Percentiles rank a stretch among this genome's conserved stretches.
Conservation (phyloP, 2,329 filamentous ascomycete species). For the Xylaria sp. region DNA sequence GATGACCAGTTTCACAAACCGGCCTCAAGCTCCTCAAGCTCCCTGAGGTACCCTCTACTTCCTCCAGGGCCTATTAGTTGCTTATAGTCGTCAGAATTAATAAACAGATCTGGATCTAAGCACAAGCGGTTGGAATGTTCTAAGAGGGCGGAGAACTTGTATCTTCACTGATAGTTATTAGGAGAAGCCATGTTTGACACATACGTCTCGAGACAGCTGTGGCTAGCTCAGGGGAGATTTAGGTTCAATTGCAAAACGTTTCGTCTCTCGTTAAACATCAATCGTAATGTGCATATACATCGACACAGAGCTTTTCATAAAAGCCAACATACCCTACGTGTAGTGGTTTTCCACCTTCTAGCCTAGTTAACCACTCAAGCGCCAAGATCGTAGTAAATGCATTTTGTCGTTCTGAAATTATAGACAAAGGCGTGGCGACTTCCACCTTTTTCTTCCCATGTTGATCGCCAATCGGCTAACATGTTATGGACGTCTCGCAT, state of each 20-base stretch:
- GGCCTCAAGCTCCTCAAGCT: background rate
- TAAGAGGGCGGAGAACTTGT: background rate
- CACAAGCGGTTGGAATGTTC: background rate
- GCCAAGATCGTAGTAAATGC: constrained; percentile 84
- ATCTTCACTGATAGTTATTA: background rate
- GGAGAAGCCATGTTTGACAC: background rate
- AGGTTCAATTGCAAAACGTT: constrained; percentile 11
- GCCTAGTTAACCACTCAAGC: constrained; percentile 14
- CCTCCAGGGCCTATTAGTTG: background rate
- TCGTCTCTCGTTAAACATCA: constrained; percentile 33
- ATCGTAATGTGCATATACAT: constrained; percentile 11
- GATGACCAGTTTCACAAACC: background rate
- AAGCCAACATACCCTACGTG: constrained; percentile 14
- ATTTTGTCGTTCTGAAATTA: constrained; percentile 86
- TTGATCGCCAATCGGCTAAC: constrained; percentile 70
- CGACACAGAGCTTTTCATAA: background rate
- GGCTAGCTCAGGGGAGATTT: background rate
- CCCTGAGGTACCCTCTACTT: background rate
- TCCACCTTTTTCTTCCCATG: constrained; percentile 63
- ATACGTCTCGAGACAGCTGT: background rate
- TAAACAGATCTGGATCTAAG: background rate
- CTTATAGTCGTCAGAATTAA: background rate
- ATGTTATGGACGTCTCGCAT: constrained; percentile 83
- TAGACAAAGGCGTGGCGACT: constrained; percentile 85
- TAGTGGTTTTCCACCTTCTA: background rate